Conservation (phyloP, 169 alveolate species). For the Amoebophrya sp. region DNA sequence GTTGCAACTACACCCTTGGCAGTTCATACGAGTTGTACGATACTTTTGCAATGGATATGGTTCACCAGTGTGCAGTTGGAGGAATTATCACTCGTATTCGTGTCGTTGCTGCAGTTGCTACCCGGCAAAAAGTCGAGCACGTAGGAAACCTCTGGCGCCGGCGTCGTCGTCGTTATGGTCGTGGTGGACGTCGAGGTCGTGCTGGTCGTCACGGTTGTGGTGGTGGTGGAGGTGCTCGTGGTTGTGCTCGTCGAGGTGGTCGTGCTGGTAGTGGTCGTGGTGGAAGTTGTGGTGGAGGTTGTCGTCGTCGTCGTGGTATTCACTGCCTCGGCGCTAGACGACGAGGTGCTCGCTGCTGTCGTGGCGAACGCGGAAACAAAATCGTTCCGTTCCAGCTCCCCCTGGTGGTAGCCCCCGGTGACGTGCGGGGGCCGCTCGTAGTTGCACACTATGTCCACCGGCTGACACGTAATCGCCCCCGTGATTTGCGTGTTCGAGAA, state of each 20-base stretch:
- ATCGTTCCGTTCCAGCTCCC: background rate
- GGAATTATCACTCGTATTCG: too few relatives aligned
- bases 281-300: background rate
- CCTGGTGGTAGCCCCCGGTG: background rate
- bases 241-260: background rate
- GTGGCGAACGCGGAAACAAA: background rate
- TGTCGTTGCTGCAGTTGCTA: too few relatives aligned
- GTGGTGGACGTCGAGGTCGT: background rate
- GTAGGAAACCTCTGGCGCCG: background rate
- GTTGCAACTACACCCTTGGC: too few relatives aligned
- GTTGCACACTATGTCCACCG: background rate
- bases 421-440: background rate
- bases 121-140: background rate
- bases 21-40: too few relatives aligned
- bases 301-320: background rate
- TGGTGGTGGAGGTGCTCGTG: slow-evolving; percentile 10
- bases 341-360: background rate
- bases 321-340: background rate
- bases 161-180: background rate
- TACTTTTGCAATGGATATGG: too few relatives aligned
- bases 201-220: background rate
- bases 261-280: background rate
- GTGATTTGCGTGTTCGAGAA: background rate
- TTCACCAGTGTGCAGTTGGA: too few relatives aligned
- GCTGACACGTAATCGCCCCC: background rate